These are phyloP conservation scores for Eruca vesicaria DNA, from an alignment of 441 rosid species.

Conservation along the genomic window DNA sequence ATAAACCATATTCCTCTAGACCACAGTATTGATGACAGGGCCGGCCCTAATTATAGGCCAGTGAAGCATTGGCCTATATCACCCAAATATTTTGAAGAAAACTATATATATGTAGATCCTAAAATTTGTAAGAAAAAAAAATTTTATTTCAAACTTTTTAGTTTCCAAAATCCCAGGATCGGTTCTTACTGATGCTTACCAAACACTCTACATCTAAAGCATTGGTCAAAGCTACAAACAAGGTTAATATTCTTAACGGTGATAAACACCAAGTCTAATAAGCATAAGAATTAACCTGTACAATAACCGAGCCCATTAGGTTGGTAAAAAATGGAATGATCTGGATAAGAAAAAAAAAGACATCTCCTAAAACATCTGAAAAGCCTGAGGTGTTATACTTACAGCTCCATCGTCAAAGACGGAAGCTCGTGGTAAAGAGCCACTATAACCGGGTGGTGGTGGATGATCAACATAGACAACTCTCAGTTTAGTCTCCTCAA, in stretches of 20 bases:
- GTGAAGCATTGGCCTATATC: no score
- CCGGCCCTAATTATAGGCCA: not conserved
- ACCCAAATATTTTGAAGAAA: no score
- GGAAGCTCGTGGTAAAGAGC: conserved; percentile 72
- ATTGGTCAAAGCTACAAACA: not conserved
- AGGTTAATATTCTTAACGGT: not conserved
- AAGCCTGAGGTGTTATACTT: conserved; percentile 39
- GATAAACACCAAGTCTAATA: not conserved
- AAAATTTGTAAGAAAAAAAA: no score
- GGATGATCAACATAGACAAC: conserved; percentile 69
- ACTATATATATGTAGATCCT: not conserved
- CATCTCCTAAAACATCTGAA: not conserved
- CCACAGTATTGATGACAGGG: not conserved
- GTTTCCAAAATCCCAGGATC: no score
- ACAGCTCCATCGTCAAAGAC: conserved; percentile 56
- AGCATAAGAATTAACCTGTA: not conserved
- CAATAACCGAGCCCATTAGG: not conserved
- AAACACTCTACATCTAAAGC: not conserved
- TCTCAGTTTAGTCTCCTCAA: conserved; percentile 76
- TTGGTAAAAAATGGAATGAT: not conserved
- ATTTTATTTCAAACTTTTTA: no score
- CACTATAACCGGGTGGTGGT: conserved; percentile 80
- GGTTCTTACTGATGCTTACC: not conserved
- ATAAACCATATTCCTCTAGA: not conserved
- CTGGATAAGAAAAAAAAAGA: not conserved